These are phyloP conservation scores for Sarocladium brachiariae DNA, from an alignment of 2,329 filamentous ascomycete species.

Conservation along the genomic window DNA sequence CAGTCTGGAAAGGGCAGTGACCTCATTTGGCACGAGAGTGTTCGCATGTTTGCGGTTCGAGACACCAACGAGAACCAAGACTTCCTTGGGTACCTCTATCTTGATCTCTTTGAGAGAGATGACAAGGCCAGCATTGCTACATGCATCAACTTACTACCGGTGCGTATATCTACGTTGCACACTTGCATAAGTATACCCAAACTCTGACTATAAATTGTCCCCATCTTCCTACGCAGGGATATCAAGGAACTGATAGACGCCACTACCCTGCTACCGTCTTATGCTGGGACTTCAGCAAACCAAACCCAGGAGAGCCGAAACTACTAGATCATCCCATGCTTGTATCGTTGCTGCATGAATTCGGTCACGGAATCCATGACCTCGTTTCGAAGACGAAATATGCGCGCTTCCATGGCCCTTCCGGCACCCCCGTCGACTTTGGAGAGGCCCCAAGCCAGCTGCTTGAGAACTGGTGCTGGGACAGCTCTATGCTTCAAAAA, in stretches of 20 bases:
- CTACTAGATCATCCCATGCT: background rate
- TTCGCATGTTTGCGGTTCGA: background rate
- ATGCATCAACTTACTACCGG: background rate
- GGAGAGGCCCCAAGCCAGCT: slow-evolving; percentile 9
- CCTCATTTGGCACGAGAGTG: background rate
- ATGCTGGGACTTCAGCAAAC: background rate
- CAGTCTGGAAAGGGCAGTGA: background rate
- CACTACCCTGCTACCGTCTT: background rate
- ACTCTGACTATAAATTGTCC: background rate
- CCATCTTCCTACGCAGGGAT: background rate
- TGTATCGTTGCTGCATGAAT: background rate
- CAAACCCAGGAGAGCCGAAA: background rate
- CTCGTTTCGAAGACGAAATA: slow-evolving; percentile 9
- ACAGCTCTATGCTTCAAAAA: background rate
- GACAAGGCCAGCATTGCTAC: background rate
- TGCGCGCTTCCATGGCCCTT: slow-evolving; percentile 7
- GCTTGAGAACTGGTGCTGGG: slow-evolving; percentile 12
- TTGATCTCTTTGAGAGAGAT: background rate
- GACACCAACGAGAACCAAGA: background rate
- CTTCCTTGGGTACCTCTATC: background rate
- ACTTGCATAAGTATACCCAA: background rate
- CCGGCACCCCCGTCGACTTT: slow-evolving; percentile 7
- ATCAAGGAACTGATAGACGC: background rate
- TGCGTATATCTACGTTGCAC: background rate
- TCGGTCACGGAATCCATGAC: background rate